Percentiles rank a stretch among this genome's conserved stretches.
Conservation (phyloP, 306 rosid genomes). For the Cicer bijugum region DNA sequence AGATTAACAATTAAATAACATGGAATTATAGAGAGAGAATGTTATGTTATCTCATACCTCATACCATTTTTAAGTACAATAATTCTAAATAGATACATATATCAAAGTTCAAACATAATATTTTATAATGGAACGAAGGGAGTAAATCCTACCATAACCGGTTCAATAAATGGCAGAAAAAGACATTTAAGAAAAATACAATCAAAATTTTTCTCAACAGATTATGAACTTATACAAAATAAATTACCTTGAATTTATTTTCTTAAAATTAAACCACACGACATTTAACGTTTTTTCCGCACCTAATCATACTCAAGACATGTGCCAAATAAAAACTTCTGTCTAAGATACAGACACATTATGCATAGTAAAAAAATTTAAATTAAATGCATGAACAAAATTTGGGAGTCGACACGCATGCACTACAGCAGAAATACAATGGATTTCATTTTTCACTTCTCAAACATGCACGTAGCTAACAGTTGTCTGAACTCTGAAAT, state of each 20-base stretch:
- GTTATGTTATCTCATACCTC: no score
- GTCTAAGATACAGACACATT: not conserved
- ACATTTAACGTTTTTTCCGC: no score
- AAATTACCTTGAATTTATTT: not conserved
- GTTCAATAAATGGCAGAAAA: not conserved
- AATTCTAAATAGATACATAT: no score
- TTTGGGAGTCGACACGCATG: slow-evolving; percentile 40
- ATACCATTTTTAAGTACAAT: no score
- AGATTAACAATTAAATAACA: no score
- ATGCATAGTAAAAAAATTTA: not conserved
- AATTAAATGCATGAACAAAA: slow-evolving; percentile 43
- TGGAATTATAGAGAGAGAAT: no score
- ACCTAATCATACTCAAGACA: not conserved
- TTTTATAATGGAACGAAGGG: no score
- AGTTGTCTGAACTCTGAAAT: slow-evolving; percentile 34
- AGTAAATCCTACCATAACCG: not conserved
- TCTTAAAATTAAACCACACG: not conserved
- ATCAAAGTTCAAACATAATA: no score
- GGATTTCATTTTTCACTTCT: slow-evolving; percentile 24
- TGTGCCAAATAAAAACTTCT: not conserved
- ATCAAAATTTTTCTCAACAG: no score
- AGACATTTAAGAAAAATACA: no score
- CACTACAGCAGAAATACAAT: slow-evolving; percentile 41
- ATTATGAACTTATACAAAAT: not conserved
- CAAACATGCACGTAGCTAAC: not conserved